phyloP scores from a whole-genome alignment of 2,329 filamentous ascomycete genomes.

The Botryotinia convoluta region DNA sequence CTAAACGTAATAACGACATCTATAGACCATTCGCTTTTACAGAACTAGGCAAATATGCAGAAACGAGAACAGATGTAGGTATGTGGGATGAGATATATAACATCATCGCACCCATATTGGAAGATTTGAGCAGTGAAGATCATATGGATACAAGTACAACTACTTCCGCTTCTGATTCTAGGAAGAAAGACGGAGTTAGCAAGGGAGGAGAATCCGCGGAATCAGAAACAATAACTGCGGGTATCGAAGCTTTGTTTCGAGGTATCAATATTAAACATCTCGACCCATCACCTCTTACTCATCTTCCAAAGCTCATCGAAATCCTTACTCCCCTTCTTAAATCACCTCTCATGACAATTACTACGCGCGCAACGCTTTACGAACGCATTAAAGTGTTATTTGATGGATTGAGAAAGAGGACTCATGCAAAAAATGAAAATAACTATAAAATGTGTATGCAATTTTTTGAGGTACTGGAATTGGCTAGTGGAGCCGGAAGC shows the following conservation, averaged over 20 bases:
- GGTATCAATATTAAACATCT: slow-evolving; percentile 34
- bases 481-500: slow-evolving; percentile 36
- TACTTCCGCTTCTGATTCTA: background rate
- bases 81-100: slow-evolving; percentile 64
- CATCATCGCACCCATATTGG: slow-evolving; percentile 62
- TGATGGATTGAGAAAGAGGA: slow-evolving; percentile 32
- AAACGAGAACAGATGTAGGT: slow-evolving; percentile 64
- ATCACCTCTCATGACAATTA: slow-evolving; percentile 35
- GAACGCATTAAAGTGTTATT: slow-evolving; percentile 36
- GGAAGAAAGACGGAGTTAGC: slow-evolving; percentile 31
- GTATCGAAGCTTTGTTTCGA: slow-evolving; percentile 36
- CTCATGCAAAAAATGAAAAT: slow-evolving; percentile 25
- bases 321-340: slow-evolving; percentile 28
- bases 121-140: slow-evolving; percentile 46
- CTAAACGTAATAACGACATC: slow-evolving; percentile 82
- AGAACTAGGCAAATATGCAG: slow-evolving; percentile 70
- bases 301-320: slow-evolving; percentile 34
- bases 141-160: slow-evolving; percentile 54
- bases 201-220: slow-evolving; percentile 31
- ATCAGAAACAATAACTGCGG: slow-evolving; percentile 35
- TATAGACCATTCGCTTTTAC: slow-evolving; percentile 76
- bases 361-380: slow-evolving; percentile 35
- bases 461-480: slow-evolving; percentile 34
- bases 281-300: slow-evolving; percentile 29
- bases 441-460: slow-evolving; percentile 28